These are phyloP conservation scores for Wickerhamomyces ciferrii DNA, from an alignment of 805 yeast genomes.

Conservation along the genomic window DNA sequence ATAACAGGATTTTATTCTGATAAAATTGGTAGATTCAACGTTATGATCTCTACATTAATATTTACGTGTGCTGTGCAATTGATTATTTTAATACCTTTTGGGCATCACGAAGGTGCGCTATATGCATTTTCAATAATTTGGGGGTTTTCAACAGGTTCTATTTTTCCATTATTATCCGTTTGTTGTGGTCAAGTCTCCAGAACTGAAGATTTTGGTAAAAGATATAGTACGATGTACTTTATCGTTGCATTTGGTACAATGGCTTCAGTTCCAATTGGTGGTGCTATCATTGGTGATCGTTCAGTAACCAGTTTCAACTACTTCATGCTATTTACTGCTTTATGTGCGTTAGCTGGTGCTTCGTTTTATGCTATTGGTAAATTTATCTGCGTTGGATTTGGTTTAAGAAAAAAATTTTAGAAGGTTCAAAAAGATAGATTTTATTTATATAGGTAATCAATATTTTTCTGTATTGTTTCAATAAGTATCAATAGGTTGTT, in stretches of 20 bases:
- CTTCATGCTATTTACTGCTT: not conserved
- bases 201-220: conserved; percentile 45
- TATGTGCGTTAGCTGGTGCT: not conserved
- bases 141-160: conserved; percentile 52
- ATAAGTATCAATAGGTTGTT: no score
- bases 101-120: conserved; percentile 25
- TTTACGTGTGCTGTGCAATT: conserved; percentile 25
- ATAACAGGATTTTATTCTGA: conserved; percentile 40
- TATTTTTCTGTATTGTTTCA: no score
- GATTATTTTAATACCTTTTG: conserved; percentile 34
- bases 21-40: conserved; percentile 45
- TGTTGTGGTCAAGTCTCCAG: conserved; percentile 55
- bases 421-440: conserved; percentile 2
- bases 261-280: conserved; percentile 43
- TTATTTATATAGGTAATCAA: not conserved
- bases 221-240: conserved; percentile 54
- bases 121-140: conserved; percentile 40
- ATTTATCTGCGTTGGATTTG: not conserved
- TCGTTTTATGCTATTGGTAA: not conserved
- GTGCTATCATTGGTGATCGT: conserved; percentile 40
- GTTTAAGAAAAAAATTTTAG: not conserved
- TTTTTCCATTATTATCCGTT: conserved; percentile 50
- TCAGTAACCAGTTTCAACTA: conserved; percentile 6
- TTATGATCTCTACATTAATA: conserved; percentile 33
- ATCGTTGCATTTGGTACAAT: conserved; percentile 52